Percentiles rank a stretch among this genome's conserved stretches.
Conservation (phyloP, 345 rosid species). For the Nasturtium officinale region DNA sequence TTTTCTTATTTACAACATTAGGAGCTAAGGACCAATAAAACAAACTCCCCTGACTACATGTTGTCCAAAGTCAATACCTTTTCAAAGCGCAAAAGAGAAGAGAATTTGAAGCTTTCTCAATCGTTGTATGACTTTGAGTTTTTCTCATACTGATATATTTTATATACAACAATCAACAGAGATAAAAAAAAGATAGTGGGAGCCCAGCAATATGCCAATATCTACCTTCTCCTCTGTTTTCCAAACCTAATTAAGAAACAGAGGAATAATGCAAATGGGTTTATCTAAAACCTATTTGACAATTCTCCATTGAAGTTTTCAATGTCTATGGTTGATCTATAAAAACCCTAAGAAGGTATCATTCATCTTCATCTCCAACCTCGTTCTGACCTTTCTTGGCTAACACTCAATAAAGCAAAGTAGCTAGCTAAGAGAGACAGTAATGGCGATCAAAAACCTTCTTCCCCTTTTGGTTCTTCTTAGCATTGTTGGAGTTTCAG, state of each 20-base stretch:
- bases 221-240: slow-evolving; percentile 4
- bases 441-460: slow-evolving; percentile 51
- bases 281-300: no score
- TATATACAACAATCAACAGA: slow-evolving; percentile 1
- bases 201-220: slow-evolving; percentile 2
- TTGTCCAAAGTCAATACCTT: slow-evolving; percentile 22
- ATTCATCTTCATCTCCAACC: slow-evolving; percentile 7
- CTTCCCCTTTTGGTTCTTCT: slow-evolving; percentile 41
- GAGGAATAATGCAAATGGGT: neutral
- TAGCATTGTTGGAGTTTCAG: slow-evolving; percentile 35
- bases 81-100: slow-evolving; percentile 8
- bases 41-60: neutral
- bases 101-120: slow-evolving; percentile 4
- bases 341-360: slow-evolving; percentile 18
- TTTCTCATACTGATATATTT: neutral
- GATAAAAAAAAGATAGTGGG: slow-evolving; percentile 29
- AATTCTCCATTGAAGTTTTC: no score
- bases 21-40: neutral
- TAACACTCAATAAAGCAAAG: slow-evolving; percentile 24
- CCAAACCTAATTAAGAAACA: slow-evolving; percentile 25
- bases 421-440: neutral
- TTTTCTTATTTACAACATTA: neutral
- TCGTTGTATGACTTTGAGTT: slow-evolving; percentile 21
- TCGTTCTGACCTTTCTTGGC: slow-evolving; percentile 5
- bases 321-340: no score